Conservation (phyloP, 1,139 yeast species). For the Candida sanyaensis region DNA sequence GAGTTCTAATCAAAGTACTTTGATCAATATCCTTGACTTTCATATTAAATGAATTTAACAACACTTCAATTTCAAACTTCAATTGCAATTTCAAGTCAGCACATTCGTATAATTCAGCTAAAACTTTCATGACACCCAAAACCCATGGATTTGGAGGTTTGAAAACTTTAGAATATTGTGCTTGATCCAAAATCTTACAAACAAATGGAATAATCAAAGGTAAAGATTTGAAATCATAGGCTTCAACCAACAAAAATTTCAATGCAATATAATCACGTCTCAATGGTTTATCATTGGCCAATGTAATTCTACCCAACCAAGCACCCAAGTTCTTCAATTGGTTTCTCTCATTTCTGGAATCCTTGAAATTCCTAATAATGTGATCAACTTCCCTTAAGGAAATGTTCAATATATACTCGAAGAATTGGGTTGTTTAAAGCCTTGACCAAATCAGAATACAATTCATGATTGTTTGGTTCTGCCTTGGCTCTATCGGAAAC, state of each 20-base stretch:
- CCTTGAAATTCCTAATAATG: constrained; percentile 46
- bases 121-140: constrained; percentile 69
- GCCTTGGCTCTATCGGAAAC: constrained; percentile 86
- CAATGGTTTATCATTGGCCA: constrained; percentile 78
- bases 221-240: constrained; percentile 67
- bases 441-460: constrained; percentile 69
- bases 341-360: constrained; percentile 65
- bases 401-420: constrained; percentile 62
- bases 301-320: constrained; percentile 85
- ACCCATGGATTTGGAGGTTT: constrained; percentile 94
- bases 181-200: constrained; percentile 78
- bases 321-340: constrained; percentile 84
- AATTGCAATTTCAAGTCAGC: constrained; percentile 83
- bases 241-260: constrained; percentile 76
- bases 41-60: constrained; percentile 70
- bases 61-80: constrained; percentile 92
- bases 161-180: constrained; percentile 71
- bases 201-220: constrained; percentile 85
- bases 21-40: constrained; percentile 63
- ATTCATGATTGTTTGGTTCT: constrained; percentile 89
- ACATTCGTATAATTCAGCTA: constrained; percentile 79
- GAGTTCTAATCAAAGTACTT: constrained; percentile 61
- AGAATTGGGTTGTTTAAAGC: constrained; percentile 57
- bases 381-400: constrained; percentile 60
- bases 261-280: constrained; percentile 75